Base-by-base conservation (phyloP, 331 rosid species). In the Quercus lobata region DNA sequence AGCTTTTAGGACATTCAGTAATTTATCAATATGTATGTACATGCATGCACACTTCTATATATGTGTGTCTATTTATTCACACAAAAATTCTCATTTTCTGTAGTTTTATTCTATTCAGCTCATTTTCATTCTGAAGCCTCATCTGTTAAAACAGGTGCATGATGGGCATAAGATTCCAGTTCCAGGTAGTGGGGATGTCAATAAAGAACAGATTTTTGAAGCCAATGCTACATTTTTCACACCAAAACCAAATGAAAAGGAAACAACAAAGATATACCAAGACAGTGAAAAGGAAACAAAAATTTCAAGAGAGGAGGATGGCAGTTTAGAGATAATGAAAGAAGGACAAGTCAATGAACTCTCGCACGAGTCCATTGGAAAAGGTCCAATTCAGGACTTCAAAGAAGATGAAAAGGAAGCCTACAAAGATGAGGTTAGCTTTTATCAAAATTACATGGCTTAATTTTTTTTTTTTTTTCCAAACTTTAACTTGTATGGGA, bases 381-480 rank as follows among this genome's bases (percentile, higher is more conserved):
- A 78, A 70, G 79, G 79, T 46, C 78, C 46, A 52, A 71, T 7
- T 57, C 46, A 69, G 53, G 57, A 66, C 54, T 60, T 46, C 1
- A 8, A 77, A 55, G 81, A 63, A 32, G 76, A 57, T 0, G 56
- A 74, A 71, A 49, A 49, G 54, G 75, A 79, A 69, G 68, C 60
- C 29, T 54, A 69, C 57, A 24, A 56, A 44, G 68, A 17, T 54
- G 79, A 84, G 89, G 89, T 86, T 11, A 77, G 89, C 27, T 62
- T 74, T 11, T 49, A 46, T 53, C 70, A 1, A 74, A 16, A 65
- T 5, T 21, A 21, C 22, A 22, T 68, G 72, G 53, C 72, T 7
- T 35, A 8, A 18, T 54, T 74, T 17, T 65, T 14, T 49, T 32
- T 17, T 71, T 14, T 49, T 32, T 22, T 14, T 17, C 22, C 71